Evolutionary conservation across 371 early-diverging fungal genomes (phyloP), one percentile per base, ranked within the genome.

Genomic region (Actinomucor elegans): DNA sequence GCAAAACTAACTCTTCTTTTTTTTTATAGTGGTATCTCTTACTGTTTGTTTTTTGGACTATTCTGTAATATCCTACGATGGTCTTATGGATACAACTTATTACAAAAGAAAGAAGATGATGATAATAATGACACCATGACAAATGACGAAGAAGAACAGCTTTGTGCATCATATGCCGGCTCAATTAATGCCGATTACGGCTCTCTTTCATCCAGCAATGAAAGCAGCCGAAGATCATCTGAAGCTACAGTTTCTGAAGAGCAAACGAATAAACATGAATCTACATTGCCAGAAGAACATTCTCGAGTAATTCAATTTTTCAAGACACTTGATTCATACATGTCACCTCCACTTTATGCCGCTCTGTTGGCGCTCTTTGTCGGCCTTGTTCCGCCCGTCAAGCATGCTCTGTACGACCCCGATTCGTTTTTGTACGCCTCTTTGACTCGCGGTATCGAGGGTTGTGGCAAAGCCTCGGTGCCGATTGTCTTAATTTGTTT

Each of bases 61-160:
- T 80, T 89, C 60, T 81, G 85, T 48, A 91, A 91, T 51, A 66
- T 91, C 5, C 46, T 89, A 35, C 76, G 89, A 26, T 91, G 89
- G 89, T 86, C 86, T 17, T 88, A 86, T 64, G 91, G 91, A 38
- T 83, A 86, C 37, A 71, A 71, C 4, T 61, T 91, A 5, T 59
- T 91, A 50, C 71, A 55, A 12, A 60, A 62, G 18, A 42, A 52
- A 14, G 58, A 55, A 21, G 59, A 55, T 10, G 51, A 50, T n/a
- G 47, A 28, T 10, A 48, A 50, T n/a, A 43, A 28, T 8, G 36
- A 48, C 24, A 28, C 17, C 5, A 31, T 32, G 8, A 27, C 27
- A 20, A 29, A 44, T 9, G 28, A 44, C 12, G 31, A 31, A 31
- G 31, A 31, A 31, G 31, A n/a, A n/a, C n/a, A n/a, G n/a, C n/a